These are phyloP conservation scores for Dysphania ambrosioides DNA, from an alignment of 148 eudicot genomes.

Conservation along the genomic window DNA sequence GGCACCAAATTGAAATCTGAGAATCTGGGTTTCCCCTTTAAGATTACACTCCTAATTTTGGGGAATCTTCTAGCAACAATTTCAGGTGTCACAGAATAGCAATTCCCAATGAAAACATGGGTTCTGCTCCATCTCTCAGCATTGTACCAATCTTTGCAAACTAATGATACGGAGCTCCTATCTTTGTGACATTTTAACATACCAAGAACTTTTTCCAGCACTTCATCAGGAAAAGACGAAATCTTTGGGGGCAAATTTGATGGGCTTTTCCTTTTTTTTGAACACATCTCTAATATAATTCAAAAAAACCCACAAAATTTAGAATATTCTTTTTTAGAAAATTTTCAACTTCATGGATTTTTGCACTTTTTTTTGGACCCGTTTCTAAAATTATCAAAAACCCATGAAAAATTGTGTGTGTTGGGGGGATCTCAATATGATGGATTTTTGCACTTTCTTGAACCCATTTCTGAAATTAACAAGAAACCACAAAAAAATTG, in stretches of 20 bases:
- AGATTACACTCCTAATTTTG: constrained; percentile 49
- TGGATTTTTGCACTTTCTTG: too few relatives aligned
- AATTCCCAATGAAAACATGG: constrained; percentile 69
- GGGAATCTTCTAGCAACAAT: constrained; percentile 68
- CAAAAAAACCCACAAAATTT: neutral
- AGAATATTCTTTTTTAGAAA: too few relatives aligned
- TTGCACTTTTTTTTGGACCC: constrained; percentile 28
- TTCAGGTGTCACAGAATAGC: constrained; percentile 76
- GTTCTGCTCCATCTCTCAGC: constrained; percentile 75
- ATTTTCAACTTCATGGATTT: constrained; percentile 16
- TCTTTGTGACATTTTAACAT: constrained; percentile 55
- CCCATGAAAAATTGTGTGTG: neutral
- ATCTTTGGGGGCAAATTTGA: constrained; percentile 11
- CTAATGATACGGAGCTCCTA: constrained; percentile 64
- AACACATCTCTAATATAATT: constrained; percentile 3
- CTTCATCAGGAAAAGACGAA: constrained; percentile 71
- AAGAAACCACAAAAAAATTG: too few relatives aligned
- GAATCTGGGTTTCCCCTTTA: constrained; percentile 80
- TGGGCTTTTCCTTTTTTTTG: constrained; percentile 23
- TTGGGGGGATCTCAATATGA: too few relatives aligned
- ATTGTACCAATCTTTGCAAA: constrained; percentile 79
- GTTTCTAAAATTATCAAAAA: constrained; percentile 8
- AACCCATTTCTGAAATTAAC: too few relatives aligned
- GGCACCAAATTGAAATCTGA: constrained; percentile 84
- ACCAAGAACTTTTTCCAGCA: constrained; percentile 54